Evolutionary conservation across 768 basidiomycete genomes (phyloP).

Genomic region (Leccinum ochraceum): DNA sequence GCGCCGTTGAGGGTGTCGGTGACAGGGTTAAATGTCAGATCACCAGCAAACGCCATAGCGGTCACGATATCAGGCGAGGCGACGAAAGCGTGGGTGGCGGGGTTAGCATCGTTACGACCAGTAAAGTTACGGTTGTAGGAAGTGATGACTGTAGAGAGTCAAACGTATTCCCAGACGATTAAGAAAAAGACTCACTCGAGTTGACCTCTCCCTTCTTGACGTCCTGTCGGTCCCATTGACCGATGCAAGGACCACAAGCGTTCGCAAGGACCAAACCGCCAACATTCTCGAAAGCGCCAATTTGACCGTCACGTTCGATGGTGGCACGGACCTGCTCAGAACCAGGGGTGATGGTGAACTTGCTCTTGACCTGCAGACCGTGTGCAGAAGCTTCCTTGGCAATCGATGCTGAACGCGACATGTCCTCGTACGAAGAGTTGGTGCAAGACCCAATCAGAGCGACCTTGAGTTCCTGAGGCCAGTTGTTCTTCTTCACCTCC

Average conservation of each 20-base stretch:
- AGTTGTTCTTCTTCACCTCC: conserved; percentile 91
- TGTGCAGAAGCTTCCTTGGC: conserved; percentile 85
- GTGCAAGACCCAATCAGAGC: conserved; percentile 99
- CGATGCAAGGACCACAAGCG: conserved; percentile 98
- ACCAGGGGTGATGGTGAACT: conserved; percentile 98
- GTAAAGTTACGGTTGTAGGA: conserved; percentile 99
- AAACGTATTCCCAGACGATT: neutral
- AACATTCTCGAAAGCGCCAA: conserved; percentile 80
- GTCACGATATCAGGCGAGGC: conserved; percentile 95
- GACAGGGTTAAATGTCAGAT: conserved; percentile 95
- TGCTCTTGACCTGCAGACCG: conserved; percentile 86
- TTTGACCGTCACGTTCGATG: conserved; percentile 94
- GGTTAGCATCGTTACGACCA: conserved; percentile 99
- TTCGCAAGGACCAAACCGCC: conserved; percentile 97
- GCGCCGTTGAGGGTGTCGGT: conserved; percentile 81
- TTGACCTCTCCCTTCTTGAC: conserved; percentile 96
- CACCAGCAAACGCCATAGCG: conserved; percentile 93
- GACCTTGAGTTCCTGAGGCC: conserved; percentile 97
- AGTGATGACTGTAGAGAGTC: conserved; percentile 71
- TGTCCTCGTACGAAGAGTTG: conserved; percentile 99
- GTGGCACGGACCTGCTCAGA: conserved; percentile 98
- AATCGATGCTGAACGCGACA: conserved; percentile 96
- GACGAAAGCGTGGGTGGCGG: conserved; percentile 96
- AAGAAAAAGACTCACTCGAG: conserved; percentile 68
- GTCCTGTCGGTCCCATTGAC: conserved; percentile 97